Evolutionary conservation across 768 basidiomycete genomes (phyloP), one percentile per base, ranked within the genome.

Genomic region (Saitozyma podzolica): DNA sequence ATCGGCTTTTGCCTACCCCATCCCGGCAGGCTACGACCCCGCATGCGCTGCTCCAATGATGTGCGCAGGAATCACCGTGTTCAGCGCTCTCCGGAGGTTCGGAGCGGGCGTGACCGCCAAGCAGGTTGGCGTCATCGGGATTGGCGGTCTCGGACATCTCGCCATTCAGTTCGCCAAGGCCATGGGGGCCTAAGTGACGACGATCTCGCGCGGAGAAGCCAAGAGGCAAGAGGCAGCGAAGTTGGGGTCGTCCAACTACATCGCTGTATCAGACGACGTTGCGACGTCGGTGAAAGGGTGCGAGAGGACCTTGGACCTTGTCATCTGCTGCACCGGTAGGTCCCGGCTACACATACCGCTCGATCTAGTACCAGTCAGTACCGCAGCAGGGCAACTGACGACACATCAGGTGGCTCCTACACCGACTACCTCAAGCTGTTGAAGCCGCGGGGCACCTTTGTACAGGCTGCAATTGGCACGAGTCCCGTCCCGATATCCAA

Each of bases 21-120:
- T 88, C 85, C 89, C 88, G 86, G n/a, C 88, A 75, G n/a, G 82
- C 80, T 56, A 83, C 82, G 61, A 86, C 80, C 72, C 81, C 80
- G 43, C 73, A 9, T 40, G 66, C n/a, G 77, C 77, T n/a, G 77
- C 77, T 40, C 77, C 77, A 2, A 69, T 76, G 64, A 59, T 78
- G 41, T 78, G 76, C 55, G 76, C 68, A 16, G 77, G 77, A 53
- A 63, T 59, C 16, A 78, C 77, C 41, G 64, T 78, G 20, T 78
- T 59, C 67, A 63, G 67, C 17, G 75, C 77, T 11, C 54, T 78
- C 40, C 64, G 58, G 42, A 57, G 70, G 37, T 73, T 72, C 61
- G 75, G 75, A 29, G 73, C 71, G 5, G 77, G 75, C 29, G 70
- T 56, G 40, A 67, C 68, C 16, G 75, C 71, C 37, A 76, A 75